A percentile compares a stretch with the other conserved stretches of the same genome.
These are phyloP conservation scores for Leccinum rimulosum DNA, from an alignment of 768 basidiomycete genomes.

Conservation along the genomic window DNA sequence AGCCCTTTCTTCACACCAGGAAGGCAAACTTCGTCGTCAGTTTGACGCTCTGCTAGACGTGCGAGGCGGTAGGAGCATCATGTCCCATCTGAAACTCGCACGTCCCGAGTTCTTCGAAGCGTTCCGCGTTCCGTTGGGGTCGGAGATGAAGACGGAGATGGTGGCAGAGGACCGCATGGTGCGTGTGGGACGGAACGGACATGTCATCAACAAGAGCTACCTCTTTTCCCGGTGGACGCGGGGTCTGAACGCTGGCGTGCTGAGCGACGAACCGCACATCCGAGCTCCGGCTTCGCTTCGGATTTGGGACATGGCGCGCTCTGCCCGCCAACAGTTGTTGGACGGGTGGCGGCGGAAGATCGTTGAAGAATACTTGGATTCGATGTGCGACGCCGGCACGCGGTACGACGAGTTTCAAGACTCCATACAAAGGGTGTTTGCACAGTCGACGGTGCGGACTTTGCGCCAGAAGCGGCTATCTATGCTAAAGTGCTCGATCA, in stretches of 20 bases:
- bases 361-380: slow-evolving; percentile 29
- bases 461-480: slow-evolving; percentile 57
- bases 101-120: slow-evolving; percentile 42
- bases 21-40: slow-evolving; percentile 17
- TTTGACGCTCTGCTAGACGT: slow-evolving; percentile 16
- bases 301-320: slow-evolving; percentile 40
- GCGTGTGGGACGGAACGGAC: slow-evolving; percentile 41
- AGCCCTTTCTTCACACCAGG: slow-evolving; percentile 36
- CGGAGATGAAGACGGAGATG: no score
- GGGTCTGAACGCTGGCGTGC: slow-evolving; percentile 44
- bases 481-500: slow-evolving; percentile 44
- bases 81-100: slow-evolving; percentile 47
- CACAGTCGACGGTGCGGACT: slow-evolving; percentile 29
- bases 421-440: slow-evolving; percentile 34
- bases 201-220: slow-evolving; percentile 35
- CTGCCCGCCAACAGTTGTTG: slow-evolving; percentile 28
- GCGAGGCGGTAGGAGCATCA: slow-evolving; percentile 30
- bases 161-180: slow-evolving; percentile 41
- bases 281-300: slow-evolving; percentile 18
- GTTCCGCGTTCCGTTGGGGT: slow-evolving; percentile 38
- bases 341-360: slow-evolving; percentile 36
- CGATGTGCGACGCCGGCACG: slow-evolving; percentile 27
- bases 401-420: slow-evolving; percentile 39
- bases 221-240: slow-evolving; percentile 47
- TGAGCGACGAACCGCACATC: slow-evolving; percentile 30